Conservation (phyloP, 805 yeast genomes). For the Cyberlindnera misumaiensis region DNA sequence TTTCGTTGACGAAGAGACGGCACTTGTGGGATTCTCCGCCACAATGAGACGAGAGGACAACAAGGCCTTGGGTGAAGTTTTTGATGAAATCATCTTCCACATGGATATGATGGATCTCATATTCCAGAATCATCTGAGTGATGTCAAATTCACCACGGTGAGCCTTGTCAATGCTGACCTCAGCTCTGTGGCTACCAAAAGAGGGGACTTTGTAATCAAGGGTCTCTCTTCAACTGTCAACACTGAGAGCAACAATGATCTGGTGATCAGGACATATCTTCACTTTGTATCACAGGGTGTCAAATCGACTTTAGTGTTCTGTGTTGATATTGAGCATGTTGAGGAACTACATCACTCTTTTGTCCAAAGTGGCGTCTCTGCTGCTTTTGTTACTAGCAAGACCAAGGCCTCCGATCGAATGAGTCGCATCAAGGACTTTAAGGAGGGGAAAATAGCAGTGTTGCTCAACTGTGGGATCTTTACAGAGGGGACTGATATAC, state of each 20-base stretch:
- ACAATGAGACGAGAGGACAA: slow-evolving; percentile 78
- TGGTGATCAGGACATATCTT: slow-evolving; percentile 48
- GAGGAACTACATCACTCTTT: slow-evolving; percentile 45
- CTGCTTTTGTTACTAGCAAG: slow-evolving; percentile 64
- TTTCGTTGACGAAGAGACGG: slow-evolving; percentile 38
- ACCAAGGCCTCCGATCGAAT: slow-evolving; percentile 50
- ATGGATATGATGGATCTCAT: slow-evolving; percentile 62
- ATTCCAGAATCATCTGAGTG: slow-evolving; percentile 58
- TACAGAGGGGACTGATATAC: slow-evolving; percentile 94
- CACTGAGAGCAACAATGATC: slow-evolving; percentile 43
- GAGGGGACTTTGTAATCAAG: slow-evolving; percentile 49
- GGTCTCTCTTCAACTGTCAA: slow-evolving; percentile 51
- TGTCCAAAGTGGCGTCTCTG: slow-evolving; percentile 52
- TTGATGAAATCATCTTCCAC: slow-evolving; percentile 73
- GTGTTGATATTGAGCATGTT: slow-evolving; percentile 69
- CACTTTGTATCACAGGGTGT: slow-evolving; percentile 35
- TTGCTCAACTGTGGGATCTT: slow-evolving; percentile 83
- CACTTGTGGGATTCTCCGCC: slow-evolving; percentile 82
- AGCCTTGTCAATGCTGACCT: slow-evolving; percentile 38
- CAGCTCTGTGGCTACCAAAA: slow-evolving; percentile 18
- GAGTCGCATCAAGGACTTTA: slow-evolving; percentile 49
- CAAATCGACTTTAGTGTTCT: slow-evolving; percentile 68
- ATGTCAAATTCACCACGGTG: slow-evolving; percentile 58
- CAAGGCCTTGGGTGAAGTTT: slow-evolving; percentile 44
- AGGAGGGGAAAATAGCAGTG: slow-evolving; percentile 56